Conservation (phyloP, 2,329 filamentous ascomycete genomes). For the Parascedosporium putredinis region DNA sequence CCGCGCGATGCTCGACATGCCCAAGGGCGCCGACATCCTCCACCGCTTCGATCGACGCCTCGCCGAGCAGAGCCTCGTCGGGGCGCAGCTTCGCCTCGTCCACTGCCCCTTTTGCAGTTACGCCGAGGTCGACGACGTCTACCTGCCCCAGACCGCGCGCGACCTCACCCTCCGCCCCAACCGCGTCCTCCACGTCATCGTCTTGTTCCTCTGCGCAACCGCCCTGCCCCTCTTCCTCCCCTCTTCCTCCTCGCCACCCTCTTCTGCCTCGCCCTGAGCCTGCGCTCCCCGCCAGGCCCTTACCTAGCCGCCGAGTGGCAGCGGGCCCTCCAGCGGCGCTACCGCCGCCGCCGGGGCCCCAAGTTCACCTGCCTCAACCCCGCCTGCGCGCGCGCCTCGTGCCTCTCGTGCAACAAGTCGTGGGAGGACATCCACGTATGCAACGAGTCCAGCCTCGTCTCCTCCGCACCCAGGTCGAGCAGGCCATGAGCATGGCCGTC, state of each 20-base stretch:
- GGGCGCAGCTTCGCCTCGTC: slow-evolving; percentile 64
- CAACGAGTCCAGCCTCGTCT: slow-evolving; percentile 71
- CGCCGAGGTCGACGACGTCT: slow-evolving; percentile 74
- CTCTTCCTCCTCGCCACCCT: slow-evolving; percentile 37
- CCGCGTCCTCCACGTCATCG: slow-evolving; percentile 34
- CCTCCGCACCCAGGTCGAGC: slow-evolving; percentile 84
- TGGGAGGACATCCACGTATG: slow-evolving; percentile 89
- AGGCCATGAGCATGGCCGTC: slow-evolving; percentile 84
- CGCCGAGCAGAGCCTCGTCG: slow-evolving; percentile 63
- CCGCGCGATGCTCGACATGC: slow-evolving; percentile 60
- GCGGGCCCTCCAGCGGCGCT: slow-evolving; percentile 54
- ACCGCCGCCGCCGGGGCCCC: slow-evolving; percentile 59
- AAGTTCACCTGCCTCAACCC: slow-evolving; percentile 69
- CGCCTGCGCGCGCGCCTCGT: slow-evolving; percentile 60
- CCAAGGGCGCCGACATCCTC: slow-evolving; percentile 60
- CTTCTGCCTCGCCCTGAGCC: slow-evolving; percentile 31
- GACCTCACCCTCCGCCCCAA: slow-evolving; percentile 46
- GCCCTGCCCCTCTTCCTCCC: slow-evolving; percentile 47
- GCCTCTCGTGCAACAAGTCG: slow-evolving; percentile 67
- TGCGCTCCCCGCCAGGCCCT: slow-evolving; percentile 31
- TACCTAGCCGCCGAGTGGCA: slow-evolving; percentile 36
- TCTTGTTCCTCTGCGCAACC: slow-evolving; percentile 42
- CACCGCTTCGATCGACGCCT: slow-evolving; percentile 69
- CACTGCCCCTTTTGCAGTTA: slow-evolving; percentile 88
- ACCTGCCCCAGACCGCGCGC: slow-evolving; percentile 45